Evolutionary conservation across 1,284 basidiomycete species (phyloP), one percentile per base, ranked within the genome.

Genomic region (Wallemia mellicola): DNA sequence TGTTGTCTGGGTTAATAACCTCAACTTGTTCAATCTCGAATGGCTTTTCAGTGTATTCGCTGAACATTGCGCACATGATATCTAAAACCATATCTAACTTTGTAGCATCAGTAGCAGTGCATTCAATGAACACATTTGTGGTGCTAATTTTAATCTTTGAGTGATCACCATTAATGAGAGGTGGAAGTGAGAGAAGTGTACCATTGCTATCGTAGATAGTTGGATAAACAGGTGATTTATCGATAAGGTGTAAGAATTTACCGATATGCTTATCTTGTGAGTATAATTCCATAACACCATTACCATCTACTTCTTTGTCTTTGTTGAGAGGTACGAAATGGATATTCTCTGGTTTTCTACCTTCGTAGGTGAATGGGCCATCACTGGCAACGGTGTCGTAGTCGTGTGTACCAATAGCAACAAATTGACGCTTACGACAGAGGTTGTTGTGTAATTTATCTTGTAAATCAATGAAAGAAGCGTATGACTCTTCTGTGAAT

Each of bases 391-490:
- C 74, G 0, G 85, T 89, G 70, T 94, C 88, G 54, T 98, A 73
- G 72, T 99, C 94, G 66, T 99, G 94, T 1, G 94, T 98, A 61
- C 94, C 94, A 64, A 99, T 95, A 22, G 94, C 81, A 33, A 95
- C 94, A 54, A 99, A 79, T 66, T 85, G 86, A 61, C 94, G 76
- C 64, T 84, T 76, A 60, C 94, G 76, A 66, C 86, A 92, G 56
- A 99, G 77, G 70, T 99, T 98, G 67, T 91, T 85, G 69, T 98
- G 94, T 55, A 99, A 76, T 72, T 98, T 98, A 71, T 98, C 94
- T 72, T 98, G 94, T 22, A 95, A 74, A 68, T 96, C 94, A 67
- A 99, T 95, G 77, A 98, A 98, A 63, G 86, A 91, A 38, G 85
- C 85, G 69, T 98, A 98, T 59, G 85, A 88, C 61, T 80, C 76